A percentile compares a stretch with the other conserved stretches of the same genome.
Evolutionary conservation across 495 filamentous ascomycete genomes (phyloP).

Genomic region (Lasiosphaeris hirsuta): DNA sequence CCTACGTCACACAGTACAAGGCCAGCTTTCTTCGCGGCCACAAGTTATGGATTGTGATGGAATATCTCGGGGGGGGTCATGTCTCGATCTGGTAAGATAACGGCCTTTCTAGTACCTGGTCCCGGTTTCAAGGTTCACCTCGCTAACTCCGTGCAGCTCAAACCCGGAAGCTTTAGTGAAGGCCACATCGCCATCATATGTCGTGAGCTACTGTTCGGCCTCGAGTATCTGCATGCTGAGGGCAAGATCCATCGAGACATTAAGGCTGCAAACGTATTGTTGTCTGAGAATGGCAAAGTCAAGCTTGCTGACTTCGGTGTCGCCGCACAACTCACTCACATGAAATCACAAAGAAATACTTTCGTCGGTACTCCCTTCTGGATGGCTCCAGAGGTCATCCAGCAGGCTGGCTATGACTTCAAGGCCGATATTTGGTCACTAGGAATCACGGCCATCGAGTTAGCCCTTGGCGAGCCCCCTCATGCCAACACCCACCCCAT

Average conservation of each 20-base stretch:
- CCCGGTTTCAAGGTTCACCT: not conserved
- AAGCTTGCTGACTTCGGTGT: slow-evolving; percentile 98
- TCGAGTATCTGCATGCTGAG: slow-evolving; percentile 91
- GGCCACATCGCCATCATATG: slow-evolving; percentile 93
- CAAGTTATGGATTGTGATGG: slow-evolving; percentile 99
- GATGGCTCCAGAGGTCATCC: slow-evolving; percentile 99
- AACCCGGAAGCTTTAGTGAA: slow-evolving; percentile 88
- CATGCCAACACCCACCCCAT: slow-evolving; percentile 91
- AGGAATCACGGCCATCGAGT: slow-evolving; percentile 92
- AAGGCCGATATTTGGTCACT: slow-evolving; percentile 98
- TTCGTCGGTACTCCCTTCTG: slow-evolving; percentile 99
- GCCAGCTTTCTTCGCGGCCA: slow-evolving; percentile 90
- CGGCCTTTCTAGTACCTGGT: not conserved
- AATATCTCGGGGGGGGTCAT: slow-evolving; percentile 90
- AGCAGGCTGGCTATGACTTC: slow-evolving; percentile 94
- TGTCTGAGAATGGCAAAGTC: slow-evolving; percentile 84
- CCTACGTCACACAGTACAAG: slow-evolving; percentile 93
- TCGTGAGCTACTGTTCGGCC: slow-evolving; percentile 79
- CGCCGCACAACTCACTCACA: slow-evolving; percentile 92
- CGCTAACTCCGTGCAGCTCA: slow-evolving; percentile 58
- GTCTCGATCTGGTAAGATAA: slow-evolving; percentile 72
- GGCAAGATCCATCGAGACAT: slow-evolving; percentile 98
- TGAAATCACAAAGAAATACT: slow-evolving; percentile 96
- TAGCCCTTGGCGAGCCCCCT: slow-evolving; percentile 89
- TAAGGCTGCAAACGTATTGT: slow-evolving; percentile 90